Evolutionary conservation across 2,329 filamentous ascomycete genomes (phyloP).

Genomic region (Aspergillus sp.): DNA sequence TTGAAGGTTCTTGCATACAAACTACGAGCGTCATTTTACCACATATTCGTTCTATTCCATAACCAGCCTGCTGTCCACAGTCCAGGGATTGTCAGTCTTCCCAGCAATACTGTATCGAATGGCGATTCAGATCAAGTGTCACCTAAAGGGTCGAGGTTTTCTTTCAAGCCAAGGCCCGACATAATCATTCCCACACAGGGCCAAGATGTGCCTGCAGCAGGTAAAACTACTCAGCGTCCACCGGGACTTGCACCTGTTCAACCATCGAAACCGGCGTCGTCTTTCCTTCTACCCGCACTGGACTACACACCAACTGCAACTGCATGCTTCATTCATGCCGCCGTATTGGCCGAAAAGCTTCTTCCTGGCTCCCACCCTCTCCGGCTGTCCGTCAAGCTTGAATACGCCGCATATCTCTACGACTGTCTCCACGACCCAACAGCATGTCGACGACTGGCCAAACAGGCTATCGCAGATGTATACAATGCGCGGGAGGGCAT

Average conservation of each 20-base stretch:
- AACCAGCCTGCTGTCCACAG: conserved; percentile 75
- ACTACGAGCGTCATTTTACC: conserved; percentile 87
- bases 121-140: conserved; percentile 21
- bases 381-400: conserved; percentile 81
- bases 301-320: conserved; percentile 83
- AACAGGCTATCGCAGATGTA: conserved; percentile 80
- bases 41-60: conserved; percentile 95
- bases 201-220: conserved; percentile 2
- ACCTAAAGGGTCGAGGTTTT: conserved; percentile 10
- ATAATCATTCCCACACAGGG: conserved; percentile 3
- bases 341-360: conserved; percentile 66
- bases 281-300: conserved; percentile 72
- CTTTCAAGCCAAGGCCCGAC: conserved; percentile 13
- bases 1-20: conserved; percentile 89
- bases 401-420: conserved; percentile 89
- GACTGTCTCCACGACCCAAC: conserved; percentile 84
- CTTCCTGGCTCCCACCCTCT: conserved; percentile 87
- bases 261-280: conserved; percentile 45
- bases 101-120: conserved; percentile 21
- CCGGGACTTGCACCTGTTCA: conserved; percentile 32
- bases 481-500: conserved; percentile 89
- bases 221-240: conserved; percentile 18
- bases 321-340: conserved; percentile 73
- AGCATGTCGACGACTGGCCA: conserved; percentile 69
- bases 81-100: conserved; percentile 46